Evolutionary conservation across 345 rosid species (phyloP).

Genomic region (Brassica cretica): DNA sequence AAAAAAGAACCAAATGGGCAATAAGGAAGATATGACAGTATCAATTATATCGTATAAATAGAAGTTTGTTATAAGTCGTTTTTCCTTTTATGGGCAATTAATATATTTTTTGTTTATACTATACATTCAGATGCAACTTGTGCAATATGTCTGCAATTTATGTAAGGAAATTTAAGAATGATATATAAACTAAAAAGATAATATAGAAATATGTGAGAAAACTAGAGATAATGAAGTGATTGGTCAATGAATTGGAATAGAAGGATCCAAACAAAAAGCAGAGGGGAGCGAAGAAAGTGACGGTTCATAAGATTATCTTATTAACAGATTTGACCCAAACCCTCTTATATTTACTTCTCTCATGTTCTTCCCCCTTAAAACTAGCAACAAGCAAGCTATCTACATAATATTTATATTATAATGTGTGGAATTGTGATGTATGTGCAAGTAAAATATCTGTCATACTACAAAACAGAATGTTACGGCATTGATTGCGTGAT

Average conservation of each 20-base stretch:
- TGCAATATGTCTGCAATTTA: slow-evolving; percentile 8
- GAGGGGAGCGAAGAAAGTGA: slow-evolving; percentile 33
- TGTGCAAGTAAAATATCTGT: slow-evolving; percentile 7
- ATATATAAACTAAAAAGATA: slow-evolving; percentile 23
- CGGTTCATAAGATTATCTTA: slow-evolving; percentile 19
- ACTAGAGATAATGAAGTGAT: slow-evolving; percentile 36
- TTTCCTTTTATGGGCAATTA: slow-evolving; percentile 29
- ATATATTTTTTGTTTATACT: background rate
- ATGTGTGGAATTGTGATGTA: background rate
- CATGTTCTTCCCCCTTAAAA: slow-evolving; percentile 36
- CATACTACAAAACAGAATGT: slow-evolving; percentile 29
- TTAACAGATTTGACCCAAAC: slow-evolving; percentile 35
- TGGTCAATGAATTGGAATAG: slow-evolving; percentile 45
- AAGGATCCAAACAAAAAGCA: slow-evolving; percentile 41
- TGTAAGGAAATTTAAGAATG: background rate
- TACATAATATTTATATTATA: slow-evolving; percentile 26
- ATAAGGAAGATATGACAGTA: background rate
- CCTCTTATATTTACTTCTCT: slow-evolving; percentile 14
- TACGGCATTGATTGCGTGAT: slow-evolving; percentile 30
- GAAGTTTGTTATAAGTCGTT: slow-evolving; percentile 21
- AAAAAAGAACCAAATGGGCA: background rate
- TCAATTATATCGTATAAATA: background rate
- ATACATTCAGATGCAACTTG: slow-evolving; percentile 30
- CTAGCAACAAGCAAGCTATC: slow-evolving; percentile 23
- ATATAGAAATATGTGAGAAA: slow-evolving; percentile 16